These are phyloP conservation scores for Voacanga thouarsii DNA, from an alignment of 257 asterid genomes.

Conservation along the genomic window DNA sequence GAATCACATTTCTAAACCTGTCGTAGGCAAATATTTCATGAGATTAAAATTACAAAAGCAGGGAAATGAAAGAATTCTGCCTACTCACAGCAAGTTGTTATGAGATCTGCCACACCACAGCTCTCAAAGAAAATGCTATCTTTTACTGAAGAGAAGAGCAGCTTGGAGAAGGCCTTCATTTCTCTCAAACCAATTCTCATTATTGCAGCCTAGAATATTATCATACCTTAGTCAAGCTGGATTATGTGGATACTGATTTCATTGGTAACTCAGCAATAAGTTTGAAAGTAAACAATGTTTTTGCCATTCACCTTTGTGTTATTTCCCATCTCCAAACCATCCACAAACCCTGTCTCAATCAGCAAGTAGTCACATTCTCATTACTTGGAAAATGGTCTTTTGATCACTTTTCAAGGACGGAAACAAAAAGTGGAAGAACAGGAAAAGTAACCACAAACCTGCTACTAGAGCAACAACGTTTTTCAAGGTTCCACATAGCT, in stretches of 20 bases:
- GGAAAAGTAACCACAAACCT: constrained; percentile 36
- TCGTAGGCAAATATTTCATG: not conserved
- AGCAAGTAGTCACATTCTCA: not conserved
- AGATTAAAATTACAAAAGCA: not conserved
- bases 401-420: not conserved
- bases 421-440: not conserved
- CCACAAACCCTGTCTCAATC: constrained; percentile 66
- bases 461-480: constrained; percentile 89
- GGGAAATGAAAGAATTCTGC: not conserved
- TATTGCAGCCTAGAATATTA: constrained; percentile 70
- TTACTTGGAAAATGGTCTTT: constrained; percentile 1
- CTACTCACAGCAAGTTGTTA: constrained; percentile 88
- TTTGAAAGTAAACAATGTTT: not conserved
- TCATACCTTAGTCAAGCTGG: not conserved
- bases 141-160: constrained; percentile 77
- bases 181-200: constrained; percentile 92
- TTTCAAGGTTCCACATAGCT: constrained; percentile 86
- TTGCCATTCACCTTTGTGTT: constrained; percentile 64
- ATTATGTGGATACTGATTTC: not conserved
- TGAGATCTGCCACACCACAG: constrained; percentile 93
- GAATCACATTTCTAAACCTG: not conserved
- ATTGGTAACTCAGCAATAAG: not conserved
- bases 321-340: constrained; percentile 94
- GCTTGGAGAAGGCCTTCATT: constrained; percentile 89
- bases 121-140: constrained; percentile 93